Evolutionary conservation across 129 eudicot species (phyloP).

Genomic region (Centrapalus pauciflorus): DNA sequence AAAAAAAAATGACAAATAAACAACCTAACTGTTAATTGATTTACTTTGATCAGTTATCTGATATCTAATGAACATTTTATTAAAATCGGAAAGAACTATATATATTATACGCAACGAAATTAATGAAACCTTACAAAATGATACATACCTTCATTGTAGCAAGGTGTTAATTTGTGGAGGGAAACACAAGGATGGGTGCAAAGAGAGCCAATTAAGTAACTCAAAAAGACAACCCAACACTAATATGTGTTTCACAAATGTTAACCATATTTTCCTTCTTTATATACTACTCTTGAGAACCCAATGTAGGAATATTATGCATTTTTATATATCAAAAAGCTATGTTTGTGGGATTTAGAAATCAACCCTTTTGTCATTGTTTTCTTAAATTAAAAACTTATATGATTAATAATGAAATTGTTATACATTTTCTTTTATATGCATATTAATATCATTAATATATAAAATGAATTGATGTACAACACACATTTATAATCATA

Average conservation of each 20-base stretch:
- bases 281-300: constrained; percentile 21
- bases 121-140: neutral
- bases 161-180: constrained; percentile 5
- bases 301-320: neutral
- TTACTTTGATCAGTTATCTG: too few relatives aligned
- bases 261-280: constrained; percentile 15
- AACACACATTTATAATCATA: too few relatives aligned
- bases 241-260: constrained; percentile 36
- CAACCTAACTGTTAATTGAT: too few relatives aligned
- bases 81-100: too few relatives aligned
- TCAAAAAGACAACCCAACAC: constrained; percentile 27
- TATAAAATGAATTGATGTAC: too few relatives aligned
- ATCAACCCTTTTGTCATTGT: too few relatives aligned
- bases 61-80: too few relatives aligned
- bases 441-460: too few relatives aligned
- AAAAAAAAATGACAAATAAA: too few relatives aligned
- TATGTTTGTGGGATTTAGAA: neutral
- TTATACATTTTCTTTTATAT: too few relatives aligned
- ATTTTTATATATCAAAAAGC: neutral
- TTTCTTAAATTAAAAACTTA: too few relatives aligned
- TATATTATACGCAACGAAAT: neutral
- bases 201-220: neutral
- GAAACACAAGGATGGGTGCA: constrained; percentile 29
- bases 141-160: constrained; percentile 24
- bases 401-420: too few relatives aligned